Conservation (phyloP, 192 early-diverging fungal species). For the Haplosporangium gracile region DNA sequence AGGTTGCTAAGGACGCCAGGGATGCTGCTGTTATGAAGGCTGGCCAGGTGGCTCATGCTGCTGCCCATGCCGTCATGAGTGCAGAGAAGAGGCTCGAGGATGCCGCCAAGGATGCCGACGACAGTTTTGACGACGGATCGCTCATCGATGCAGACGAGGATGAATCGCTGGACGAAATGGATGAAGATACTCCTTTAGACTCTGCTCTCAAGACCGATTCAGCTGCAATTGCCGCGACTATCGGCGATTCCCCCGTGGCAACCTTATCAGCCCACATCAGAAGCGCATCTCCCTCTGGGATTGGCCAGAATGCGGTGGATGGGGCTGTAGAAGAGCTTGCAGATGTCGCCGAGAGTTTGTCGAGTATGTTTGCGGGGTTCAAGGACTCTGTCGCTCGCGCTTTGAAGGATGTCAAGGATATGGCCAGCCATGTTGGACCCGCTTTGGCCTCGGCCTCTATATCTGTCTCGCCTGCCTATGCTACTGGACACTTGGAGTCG, state of each 20-base stretch:
- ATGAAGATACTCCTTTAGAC: not conserved
- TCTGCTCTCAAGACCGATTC: not conserved
- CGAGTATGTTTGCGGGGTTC: constrained; percentile 7
- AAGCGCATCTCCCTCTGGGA: not conserved
- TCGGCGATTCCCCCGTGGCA: not conserved
- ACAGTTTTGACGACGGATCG: not conserved
- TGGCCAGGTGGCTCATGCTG: not conserved
- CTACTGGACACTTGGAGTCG: not conserved
- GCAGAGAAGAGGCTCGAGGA: constrained; percentile 8
- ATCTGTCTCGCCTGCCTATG: not conserved
- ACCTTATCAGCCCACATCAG: too few species aligned
- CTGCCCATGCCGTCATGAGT: not conserved
- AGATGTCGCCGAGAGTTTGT: constrained; percentile 24
- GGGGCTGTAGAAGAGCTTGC: constrained; percentile 7
- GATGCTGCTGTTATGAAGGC: not conserved
- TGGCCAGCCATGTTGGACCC: constrained; percentile 2
- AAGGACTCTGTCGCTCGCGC: constrained; percentile 6
- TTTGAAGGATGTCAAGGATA: constrained; percentile 12
- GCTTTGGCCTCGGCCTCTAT: not conserved
- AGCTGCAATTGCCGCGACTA: not conserved
- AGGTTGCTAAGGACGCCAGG: not conserved
- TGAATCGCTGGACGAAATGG: not conserved
- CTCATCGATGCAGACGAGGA: not conserved
- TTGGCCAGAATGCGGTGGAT: not conserved
- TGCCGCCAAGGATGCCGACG: not conserved